phyloP scores from a whole-genome alignment of 1,284 basidiomycete genomes.

The Trametes hirsuta region DNA sequence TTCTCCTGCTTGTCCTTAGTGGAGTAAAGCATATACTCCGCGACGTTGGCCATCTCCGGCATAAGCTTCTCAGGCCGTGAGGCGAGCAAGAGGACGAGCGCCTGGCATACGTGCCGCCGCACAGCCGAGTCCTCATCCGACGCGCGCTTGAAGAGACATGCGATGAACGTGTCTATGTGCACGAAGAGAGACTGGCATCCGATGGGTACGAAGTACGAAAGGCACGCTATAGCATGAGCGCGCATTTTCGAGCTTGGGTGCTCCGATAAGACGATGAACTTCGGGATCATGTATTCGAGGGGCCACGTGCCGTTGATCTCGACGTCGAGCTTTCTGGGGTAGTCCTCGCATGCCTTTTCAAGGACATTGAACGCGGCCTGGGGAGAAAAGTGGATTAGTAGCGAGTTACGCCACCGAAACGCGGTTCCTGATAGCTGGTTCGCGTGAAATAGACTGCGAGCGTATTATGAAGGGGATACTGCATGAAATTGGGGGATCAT shows the following conservation, averaged over 20 bases:
- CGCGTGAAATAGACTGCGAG: no score
- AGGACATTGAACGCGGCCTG: constrained; percentile 95
- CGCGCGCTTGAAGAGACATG: constrained; percentile 92
- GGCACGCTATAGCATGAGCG: constrained; percentile 90
- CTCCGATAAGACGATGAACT: constrained; percentile 87
- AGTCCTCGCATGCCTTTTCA: constrained; percentile 97
- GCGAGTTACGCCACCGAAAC: neutral
- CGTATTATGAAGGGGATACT: no score
- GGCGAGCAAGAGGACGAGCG: constrained; percentile 91
- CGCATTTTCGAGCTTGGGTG: constrained; percentile 89
- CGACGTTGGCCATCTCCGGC: constrained; percentile 94
- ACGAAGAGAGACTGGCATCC: constrained; percentile 82
- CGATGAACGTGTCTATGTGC: constrained; percentile 93
- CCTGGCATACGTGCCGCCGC: constrained; percentile 94
- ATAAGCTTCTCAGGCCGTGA: constrained; percentile 95
- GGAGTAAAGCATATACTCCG: constrained; percentile 99
- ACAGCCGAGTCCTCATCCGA: constrained; percentile 93
- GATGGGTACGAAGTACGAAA: constrained; percentile 92
- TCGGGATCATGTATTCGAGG: constrained; percentile 93
- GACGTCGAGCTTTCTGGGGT: constrained; percentile 93
- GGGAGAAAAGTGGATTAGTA: constrained; percentile 3
- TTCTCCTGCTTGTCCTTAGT: constrained; percentile 96
- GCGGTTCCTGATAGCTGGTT: no score
- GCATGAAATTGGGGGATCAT: no score
- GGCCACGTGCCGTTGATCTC: constrained; percentile 87